Evolutionary conservation across 148 eudicot species (phyloP).

Genomic region (Cornus controversa): DNA sequence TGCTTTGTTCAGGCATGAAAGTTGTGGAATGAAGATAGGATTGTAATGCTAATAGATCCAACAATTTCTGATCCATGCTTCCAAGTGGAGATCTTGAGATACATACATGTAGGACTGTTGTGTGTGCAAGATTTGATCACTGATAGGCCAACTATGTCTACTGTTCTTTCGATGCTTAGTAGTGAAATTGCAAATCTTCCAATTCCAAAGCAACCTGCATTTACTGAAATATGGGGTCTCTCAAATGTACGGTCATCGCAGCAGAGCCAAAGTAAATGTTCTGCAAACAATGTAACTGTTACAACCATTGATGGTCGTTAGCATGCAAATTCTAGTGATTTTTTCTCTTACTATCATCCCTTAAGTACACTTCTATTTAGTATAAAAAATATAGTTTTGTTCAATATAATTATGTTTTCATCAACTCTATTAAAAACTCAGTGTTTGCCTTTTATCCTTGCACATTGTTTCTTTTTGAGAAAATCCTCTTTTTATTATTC

Average conservation of each 20-base stretch:
- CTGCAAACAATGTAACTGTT: background rate
- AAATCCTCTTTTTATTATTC: too few species aligned
- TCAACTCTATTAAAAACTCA: too few species aligned
- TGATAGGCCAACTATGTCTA: constrained; percentile 36
- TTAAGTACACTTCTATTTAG: too few species aligned
- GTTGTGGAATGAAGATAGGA: constrained; percentile 25
- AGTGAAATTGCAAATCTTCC: constrained; percentile 25
- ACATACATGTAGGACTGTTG: constrained; percentile 20
- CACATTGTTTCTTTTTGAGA: too few species aligned
- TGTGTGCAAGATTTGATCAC: constrained; percentile 37
- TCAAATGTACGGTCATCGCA: background rate
- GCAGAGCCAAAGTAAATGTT: background rate
- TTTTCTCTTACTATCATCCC: too few species aligned
- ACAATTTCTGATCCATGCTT: background rate
- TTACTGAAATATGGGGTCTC: constrained; percentile 5
- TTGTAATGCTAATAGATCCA: constrained; percentile 23
- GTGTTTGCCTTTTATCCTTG: too few species aligned
- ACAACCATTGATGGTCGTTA: constrained; percentile 8
- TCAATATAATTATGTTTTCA: too few species aligned
- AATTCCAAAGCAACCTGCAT: constrained; percentile 35
- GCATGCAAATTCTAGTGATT: background rate
- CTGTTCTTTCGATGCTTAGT: constrained; percentile 33
- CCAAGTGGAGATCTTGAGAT: constrained; percentile 8
- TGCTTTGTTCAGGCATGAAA: constrained; percentile 26
- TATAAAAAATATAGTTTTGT: too few species aligned